Conservation (phyloP, 2,329 filamentous ascomycete species). For the Ampelomyces quisqualis region DNA sequence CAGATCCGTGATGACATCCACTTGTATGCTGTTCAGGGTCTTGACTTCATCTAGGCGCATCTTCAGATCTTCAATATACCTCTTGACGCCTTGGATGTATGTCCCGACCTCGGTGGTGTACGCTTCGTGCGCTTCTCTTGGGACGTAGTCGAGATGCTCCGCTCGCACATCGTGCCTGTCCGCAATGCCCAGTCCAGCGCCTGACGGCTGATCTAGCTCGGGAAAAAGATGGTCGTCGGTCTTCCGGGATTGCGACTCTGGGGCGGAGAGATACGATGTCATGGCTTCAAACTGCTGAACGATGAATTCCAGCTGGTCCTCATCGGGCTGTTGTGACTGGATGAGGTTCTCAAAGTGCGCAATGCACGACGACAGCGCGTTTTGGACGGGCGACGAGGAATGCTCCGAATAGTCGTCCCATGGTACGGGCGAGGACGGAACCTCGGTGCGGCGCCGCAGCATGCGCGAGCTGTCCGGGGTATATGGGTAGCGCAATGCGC, state of each 20-base stretch:
- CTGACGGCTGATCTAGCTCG: constrained; percentile 8
- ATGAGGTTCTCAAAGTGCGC: constrained; percentile 36
- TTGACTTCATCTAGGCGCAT: constrained; percentile 38
- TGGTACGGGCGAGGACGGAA: constrained; percentile 23
- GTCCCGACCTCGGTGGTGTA: constrained; percentile 30
- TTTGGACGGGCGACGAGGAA: constrained; percentile 31
- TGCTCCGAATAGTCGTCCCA: constrained; percentile 26
- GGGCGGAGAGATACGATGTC: constrained; percentile 30
- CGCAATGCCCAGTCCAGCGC: constrained; percentile 7
- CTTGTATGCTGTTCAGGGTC: constrained; percentile 34
- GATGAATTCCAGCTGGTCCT: constrained; percentile 40
- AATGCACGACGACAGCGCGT: constrained; percentile 35
- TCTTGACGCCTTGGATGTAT: constrained; percentile 32
- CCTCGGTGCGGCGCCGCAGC: constrained; percentile 16
- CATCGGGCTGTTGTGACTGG: constrained; percentile 30
- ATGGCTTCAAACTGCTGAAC: constrained; percentile 38
- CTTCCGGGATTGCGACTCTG: constrained; percentile 23
- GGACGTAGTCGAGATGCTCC: constrained; percentile 6
- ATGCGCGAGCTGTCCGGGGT: constrained; percentile 35
- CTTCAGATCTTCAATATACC: constrained; percentile 27
- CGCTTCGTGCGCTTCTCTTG: constrained; percentile 10
- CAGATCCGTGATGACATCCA: constrained; percentile 36
- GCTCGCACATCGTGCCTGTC: constrained; percentile 2
- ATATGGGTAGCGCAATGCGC: constrained; percentile 33
- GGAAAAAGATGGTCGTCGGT: constrained; percentile 25